phyloP scores from a whole-genome alignment of 2,329 filamentous ascomycete species.

The Fusarium begoniae region DNA sequence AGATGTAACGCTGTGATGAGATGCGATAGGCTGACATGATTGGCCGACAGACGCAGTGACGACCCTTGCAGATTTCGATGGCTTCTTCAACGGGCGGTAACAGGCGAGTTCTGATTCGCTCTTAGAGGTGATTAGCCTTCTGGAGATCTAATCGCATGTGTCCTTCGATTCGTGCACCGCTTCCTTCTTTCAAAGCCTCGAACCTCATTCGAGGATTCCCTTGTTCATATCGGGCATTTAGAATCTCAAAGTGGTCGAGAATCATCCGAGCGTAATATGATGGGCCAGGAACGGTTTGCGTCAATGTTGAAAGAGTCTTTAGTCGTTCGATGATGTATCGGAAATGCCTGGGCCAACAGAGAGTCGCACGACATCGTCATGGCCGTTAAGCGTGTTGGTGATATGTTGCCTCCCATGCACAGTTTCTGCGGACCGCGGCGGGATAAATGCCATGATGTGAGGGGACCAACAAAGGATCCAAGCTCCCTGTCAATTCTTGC shows the following conservation, averaged over 20 bases:
- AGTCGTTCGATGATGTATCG: slow-evolving; percentile 18
- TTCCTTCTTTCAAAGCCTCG: slow-evolving; percentile 1
- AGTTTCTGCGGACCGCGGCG: slow-evolving; percentile 25
- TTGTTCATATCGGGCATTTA: slow-evolving; percentile 19
- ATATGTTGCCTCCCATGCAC: slow-evolving; percentile 19
- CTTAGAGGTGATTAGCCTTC: slow-evolving; percentile 1
- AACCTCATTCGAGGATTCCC: slow-evolving; percentile 17
- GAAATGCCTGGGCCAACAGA: not conserved
- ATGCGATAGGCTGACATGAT: slow-evolving; percentile 29
- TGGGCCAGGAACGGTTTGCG: slow-evolving; percentile 8
- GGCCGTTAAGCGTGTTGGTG: slow-evolving; percentile 22
- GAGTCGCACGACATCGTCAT: slow-evolving; percentile 21
- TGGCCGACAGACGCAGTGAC: slow-evolving; percentile 33
- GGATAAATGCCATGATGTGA: slow-evolving; percentile 2
- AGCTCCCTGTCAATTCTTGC: slow-evolving; percentile 1
- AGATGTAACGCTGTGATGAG: slow-evolving; percentile 33
- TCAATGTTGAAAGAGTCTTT: not conserved
- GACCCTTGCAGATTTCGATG: slow-evolving; percentile 22
- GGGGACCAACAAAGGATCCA: slow-evolving; percentile 24
- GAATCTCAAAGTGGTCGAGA: slow-evolving; percentile 12
- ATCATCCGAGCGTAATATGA: slow-evolving; percentile 11
- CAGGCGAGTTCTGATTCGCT: slow-evolving; percentile 34
- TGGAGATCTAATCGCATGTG: slow-evolving; percentile 20
- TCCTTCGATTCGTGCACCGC: slow-evolving; percentile 26
- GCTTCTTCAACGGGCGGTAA: slow-evolving; percentile 38